Conservation (phyloP, 139 green algal species). For the Chlamydomonas schloesseri region DNA sequence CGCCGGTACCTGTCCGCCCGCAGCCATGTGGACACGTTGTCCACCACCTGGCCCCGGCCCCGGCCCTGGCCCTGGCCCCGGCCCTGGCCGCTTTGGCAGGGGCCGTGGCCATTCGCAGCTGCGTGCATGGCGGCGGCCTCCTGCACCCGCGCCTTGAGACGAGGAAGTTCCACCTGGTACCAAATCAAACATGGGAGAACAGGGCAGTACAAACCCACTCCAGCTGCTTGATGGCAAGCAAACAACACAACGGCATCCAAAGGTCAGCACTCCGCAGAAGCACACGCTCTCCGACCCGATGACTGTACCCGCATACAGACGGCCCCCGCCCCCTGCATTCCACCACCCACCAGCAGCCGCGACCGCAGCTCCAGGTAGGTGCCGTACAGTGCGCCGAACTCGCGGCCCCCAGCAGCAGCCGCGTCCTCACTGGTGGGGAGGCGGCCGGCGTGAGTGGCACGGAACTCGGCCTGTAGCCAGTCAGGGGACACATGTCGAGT, state of each 20-base stretch:
- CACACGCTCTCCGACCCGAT: too few species aligned
- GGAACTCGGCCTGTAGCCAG: neutral
- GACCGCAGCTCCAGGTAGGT: slow-evolving; percentile 14
- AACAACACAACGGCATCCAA: too few species aligned
- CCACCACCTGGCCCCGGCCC: neutral
- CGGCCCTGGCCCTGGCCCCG: too few species aligned
- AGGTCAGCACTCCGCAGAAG: too few species aligned
- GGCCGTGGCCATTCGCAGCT: neutral
- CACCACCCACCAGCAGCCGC: slow-evolving; percentile 3
- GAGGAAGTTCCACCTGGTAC: slow-evolving; percentile 5
- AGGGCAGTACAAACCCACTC: too few species aligned
- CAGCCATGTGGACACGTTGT: slow-evolving; percentile 33
- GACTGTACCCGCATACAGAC: too few species aligned
- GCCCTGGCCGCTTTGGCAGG: neutral
- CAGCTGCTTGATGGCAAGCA: too few species aligned
- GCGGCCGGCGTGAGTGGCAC: neutral
- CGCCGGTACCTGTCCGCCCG: slow-evolving; percentile 35
- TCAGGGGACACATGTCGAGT: too few species aligned
- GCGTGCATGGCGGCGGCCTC: too few species aligned
- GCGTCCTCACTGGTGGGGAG: neutral
- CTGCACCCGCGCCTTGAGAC: neutral
- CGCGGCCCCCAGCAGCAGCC: neutral
- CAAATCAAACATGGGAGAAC: neutral
- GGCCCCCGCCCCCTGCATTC: neutral
- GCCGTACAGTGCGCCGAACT: neutral